Base-by-base conservation (phyloP, 306 rosid genomes). In the Myrica gale region DNA sequence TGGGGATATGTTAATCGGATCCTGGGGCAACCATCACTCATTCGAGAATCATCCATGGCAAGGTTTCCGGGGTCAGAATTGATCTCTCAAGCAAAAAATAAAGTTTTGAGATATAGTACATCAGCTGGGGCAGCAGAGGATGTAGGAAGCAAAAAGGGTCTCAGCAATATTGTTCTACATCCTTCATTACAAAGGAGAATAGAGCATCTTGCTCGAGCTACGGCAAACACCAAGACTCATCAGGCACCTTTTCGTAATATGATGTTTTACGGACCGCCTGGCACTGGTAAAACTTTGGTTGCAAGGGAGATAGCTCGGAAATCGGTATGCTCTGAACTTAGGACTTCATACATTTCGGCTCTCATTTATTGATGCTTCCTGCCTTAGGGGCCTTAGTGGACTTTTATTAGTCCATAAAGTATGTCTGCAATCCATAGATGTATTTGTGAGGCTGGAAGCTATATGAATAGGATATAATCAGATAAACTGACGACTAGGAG, bases 231-330 rank as follows among this genome's bases (percentile, higher is more conserved):
- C 66, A 96, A 96, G 87, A 73, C 86, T 77, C 97, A 96, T 84
- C 91, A 92, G 81, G 99, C 99, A 52, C 99, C 99, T 58, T 96
- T 96, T 69, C 97, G 97, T 60, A 92, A 96, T 77, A 90, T 96
- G 98, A 88, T 96, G 71, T 96, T 96, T 81, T 92, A 96, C 85
- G 99, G 98, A 55, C 98, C 93, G 68, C 99, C 99, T 67, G 99
- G 99, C 51, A 96, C 99, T 20, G 99, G 99, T 65, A 92, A 96
- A 90, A 96, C 99, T n/a, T 84, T 92, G 98, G 98, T 96, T 84
- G 99, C 98, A 4, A 89, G 90, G 85, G 99, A 92, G 82, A 96
- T 96, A 72, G 98, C 99, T 73, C 90, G 87, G 74, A 92, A 90
- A 84, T 96, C 97, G 84, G 99, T 96, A 90, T 68, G 77, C 53